phyloP scores from a whole-genome alignment of 345 rosid genomes.

The Populus pruinosa region DNA sequence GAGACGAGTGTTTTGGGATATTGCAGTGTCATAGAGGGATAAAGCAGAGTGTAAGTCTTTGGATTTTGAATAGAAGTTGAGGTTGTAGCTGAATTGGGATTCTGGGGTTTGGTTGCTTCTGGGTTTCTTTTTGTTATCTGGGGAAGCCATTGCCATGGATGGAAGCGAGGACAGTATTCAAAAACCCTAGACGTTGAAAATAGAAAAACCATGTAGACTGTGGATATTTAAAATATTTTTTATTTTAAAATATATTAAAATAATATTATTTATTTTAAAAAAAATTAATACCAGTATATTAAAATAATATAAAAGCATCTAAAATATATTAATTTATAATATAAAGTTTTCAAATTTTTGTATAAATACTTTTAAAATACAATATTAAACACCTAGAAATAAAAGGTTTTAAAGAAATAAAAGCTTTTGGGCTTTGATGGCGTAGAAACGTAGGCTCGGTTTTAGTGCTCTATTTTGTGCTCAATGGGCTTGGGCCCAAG shows the following conservation, averaged over 20 bases:
- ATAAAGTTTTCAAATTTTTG: too few relatives aligned
- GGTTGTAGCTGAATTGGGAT: conserved; percentile 47
- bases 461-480: background rate
- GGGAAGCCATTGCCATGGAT: conserved; percentile 29
- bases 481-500: background rate
- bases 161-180: background rate
- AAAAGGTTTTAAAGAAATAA: too few relatives aligned
- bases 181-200: background rate
- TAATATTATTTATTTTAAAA: too few relatives aligned
- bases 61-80: conserved; percentile 59
- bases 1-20: conserved; percentile 37
- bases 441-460: background rate
- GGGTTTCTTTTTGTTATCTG: conserved; percentile 38
- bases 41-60: conserved; percentile 64
- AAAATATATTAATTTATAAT: too few relatives aligned
- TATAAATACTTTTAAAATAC: too few relatives aligned
- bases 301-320: too few relatives aligned
- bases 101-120: conserved; percentile 48
- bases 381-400: too few relatives aligned
- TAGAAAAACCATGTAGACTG: too few relatives aligned
- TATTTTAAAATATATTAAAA: too few relatives aligned
- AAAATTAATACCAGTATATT: too few relatives aligned
- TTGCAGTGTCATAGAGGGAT: conserved; percentile 56
- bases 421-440: background rate
- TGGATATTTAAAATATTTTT: background rate